Conservation (phyloP, 371 early-diverging fungal genomes). For the Saksenaea vasiformis region DNA sequence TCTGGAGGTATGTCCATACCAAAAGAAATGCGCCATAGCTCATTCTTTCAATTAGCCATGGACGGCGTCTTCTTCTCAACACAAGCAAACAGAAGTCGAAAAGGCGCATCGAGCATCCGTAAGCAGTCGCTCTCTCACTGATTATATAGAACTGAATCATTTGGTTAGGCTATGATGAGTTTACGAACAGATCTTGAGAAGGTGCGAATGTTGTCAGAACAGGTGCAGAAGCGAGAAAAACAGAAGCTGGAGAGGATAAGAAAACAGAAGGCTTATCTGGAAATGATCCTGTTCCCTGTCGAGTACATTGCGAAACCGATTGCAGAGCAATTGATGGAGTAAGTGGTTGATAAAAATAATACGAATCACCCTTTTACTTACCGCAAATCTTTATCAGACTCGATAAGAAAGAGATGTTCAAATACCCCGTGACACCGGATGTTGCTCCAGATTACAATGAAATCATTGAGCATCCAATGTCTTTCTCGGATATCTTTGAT, state of each 20-base stretch:
- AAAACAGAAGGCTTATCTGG: conserved; percentile 69
- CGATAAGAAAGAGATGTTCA: conserved; percentile 53
- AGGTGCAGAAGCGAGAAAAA: conserved; percentile 87
- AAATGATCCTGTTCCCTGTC: conserved; percentile 73
- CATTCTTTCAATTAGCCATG: conserved; percentile 69
- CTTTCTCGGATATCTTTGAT: conserved; percentile 52
- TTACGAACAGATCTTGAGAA: conserved; percentile 87
- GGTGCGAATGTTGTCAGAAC: conserved; percentile 83
- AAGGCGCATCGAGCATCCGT: conserved; percentile 67
- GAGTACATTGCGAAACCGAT: conserved; percentile 63
- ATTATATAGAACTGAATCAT: background rate
- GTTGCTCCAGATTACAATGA: conserved; percentile 84
- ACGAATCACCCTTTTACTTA: too few species aligned
- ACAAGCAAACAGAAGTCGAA: conserved; percentile 79
- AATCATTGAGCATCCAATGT: conserved; percentile 66
- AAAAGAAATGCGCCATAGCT: background rate
- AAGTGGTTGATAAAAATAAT: conserved; percentile 11
- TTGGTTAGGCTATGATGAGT: conserved; percentile 38
- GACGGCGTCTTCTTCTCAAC: conserved; percentile 86
- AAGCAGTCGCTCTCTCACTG: background rate
- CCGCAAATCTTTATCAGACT: conserved; percentile 9
- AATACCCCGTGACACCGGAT: conserved; percentile 73
- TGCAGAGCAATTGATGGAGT: conserved; percentile 69
- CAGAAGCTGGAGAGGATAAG: conserved; percentile 71
- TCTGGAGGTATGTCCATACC: conserved; percentile 68